Conservation (phyloP, 225 moss, liverwort and hornwort species). For the Pseudisothecium myosuroides region DNA sequence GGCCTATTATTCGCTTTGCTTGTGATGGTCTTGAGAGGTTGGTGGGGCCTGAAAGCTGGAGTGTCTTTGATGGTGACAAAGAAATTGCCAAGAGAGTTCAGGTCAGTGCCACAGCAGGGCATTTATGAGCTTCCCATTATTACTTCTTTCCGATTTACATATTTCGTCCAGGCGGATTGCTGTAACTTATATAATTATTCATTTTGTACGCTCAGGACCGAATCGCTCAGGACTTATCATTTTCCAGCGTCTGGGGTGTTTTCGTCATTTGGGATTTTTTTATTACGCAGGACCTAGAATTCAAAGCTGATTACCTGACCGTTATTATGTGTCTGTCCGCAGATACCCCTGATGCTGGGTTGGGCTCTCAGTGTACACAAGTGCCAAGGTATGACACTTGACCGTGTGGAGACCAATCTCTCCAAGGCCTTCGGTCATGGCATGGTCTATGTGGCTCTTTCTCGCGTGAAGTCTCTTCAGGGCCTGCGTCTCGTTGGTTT, state of each 20-base stretch:
- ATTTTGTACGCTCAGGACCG: neutral
- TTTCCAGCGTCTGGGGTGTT: neutral
- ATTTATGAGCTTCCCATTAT: neutral
- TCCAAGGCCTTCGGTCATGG: slow-evolving; percentile 85
- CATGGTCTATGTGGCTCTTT: slow-evolving; percentile 95
- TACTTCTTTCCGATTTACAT: neutral
- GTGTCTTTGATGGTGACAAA: slow-evolving; percentile 53
- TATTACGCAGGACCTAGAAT: neutral
- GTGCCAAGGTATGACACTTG: slow-evolving; percentile 95
- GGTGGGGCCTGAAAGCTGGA: slow-evolving; percentile 76
- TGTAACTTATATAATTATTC: neutral
- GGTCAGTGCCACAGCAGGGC: slow-evolving; percentile 5
- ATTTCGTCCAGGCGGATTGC: neutral
- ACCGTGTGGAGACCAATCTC: slow-evolving; percentile 85
- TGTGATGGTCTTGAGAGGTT: slow-evolving; percentile 50
- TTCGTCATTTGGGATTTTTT: neutral
- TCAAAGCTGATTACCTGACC: neutral
- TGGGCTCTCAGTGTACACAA: slow-evolving; percentile 97
- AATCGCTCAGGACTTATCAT: no score
- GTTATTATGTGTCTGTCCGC: neutral
- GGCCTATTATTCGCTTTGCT: slow-evolving; percentile 83
- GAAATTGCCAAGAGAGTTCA: slow-evolving; percentile 81
- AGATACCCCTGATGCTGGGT: slow-evolving; percentile 68
- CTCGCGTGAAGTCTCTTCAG: slow-evolving; percentile 78
- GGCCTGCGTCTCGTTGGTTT: slow-evolving; percentile 73